Evolutionary conservation across 495 filamentous ascomycete species (phyloP).

Genomic region (Penicillium crystallinum): DNA sequence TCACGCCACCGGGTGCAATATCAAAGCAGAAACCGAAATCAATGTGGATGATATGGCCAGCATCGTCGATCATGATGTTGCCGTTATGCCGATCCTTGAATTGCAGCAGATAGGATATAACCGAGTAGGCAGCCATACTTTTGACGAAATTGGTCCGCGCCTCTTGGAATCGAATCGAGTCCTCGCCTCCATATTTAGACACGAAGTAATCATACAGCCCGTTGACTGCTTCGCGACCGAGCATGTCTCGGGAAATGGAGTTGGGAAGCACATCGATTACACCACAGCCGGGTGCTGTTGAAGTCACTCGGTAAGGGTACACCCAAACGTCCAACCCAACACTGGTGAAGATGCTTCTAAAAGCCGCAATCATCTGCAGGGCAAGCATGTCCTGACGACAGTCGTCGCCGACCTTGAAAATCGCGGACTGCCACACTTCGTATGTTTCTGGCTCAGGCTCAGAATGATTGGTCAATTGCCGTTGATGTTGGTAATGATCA

Average conservation of each 20-base stretch:
- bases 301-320: conserved; percentile 94
- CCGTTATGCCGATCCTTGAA: conserved; percentile 99
- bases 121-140: conserved; percentile 99
- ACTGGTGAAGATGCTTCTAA: conserved; percentile 90
- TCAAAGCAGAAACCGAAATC: conserved; percentile 99
- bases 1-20: conserved; percentile 92
- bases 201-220: conserved; percentile 97
- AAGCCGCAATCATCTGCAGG: conserved; percentile 94
- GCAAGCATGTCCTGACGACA: conserved; percentile 96
- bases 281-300: conserved; percentile 96
- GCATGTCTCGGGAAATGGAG: conserved; percentile 97
- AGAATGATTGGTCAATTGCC: conserved; percentile 47
- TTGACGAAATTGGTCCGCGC: conserved; percentile 97
- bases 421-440: conserved; percentile 97
- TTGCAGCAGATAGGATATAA: conserved; percentile 93
- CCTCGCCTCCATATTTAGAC: conserved; percentile 93
- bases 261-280: conserved; percentile 98
- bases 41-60: conserved; percentile 96
- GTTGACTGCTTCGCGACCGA: conserved; percentile 95
- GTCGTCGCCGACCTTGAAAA: conserved; percentile 99
- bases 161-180: conserved; percentile 89
- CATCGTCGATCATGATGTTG: conserved; percentile 98
- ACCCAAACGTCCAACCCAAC: conserved; percentile 96
- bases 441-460: conserved; percentile 50
- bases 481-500: conserved; percentile 40